Percentiles rank a stretch among this genome's conserved stretches.
These are phyloP conservation scores for Coemansia sp. DNA, from an alignment of 192 early-diverging fungal genomes.

Conservation along the genomic window DNA sequence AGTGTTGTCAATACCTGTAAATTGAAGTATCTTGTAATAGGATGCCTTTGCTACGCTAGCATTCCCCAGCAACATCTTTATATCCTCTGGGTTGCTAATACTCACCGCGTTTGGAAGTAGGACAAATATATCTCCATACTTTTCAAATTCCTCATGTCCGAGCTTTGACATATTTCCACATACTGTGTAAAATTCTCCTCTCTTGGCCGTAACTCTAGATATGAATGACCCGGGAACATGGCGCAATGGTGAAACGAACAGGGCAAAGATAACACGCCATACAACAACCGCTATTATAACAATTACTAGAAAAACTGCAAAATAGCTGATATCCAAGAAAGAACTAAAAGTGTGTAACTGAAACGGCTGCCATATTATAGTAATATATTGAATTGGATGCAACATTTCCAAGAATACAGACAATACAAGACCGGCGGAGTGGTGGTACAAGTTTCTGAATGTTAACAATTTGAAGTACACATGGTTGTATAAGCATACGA, in stretches of 20 bases:
- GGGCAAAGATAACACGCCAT: constrained; percentile 14
- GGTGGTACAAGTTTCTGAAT: no score
- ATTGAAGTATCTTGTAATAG: constrained; percentile 40
- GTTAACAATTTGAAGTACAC: no score
- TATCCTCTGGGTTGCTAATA: constrained; percentile 38
- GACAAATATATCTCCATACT: constrained; percentile 40
- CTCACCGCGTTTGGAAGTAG: constrained; percentile 18
- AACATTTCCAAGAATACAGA: no score
- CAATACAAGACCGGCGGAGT: no score
- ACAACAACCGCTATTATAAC: neutral
- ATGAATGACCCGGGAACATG: constrained; percentile 33
- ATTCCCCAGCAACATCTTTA: constrained; percentile 29
- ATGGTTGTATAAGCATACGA: no score
- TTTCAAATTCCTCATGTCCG: constrained; percentile 20
- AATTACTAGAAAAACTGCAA: neutral
- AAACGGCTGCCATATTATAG: neutral
- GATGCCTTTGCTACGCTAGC: constrained; percentile 19
- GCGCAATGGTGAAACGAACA: constrained; percentile 35
- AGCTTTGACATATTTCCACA: constrained; percentile 28
- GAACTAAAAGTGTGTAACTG: constrained; percentile 32
- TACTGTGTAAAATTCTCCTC: constrained; percentile 8
- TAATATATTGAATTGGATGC: no score
- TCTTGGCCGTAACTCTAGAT: constrained; percentile 24
- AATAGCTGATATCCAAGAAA: neutral
- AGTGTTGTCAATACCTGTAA: constrained; percentile 46